Evolutionary conservation across 345 rosid species (phyloP).

Genomic region (Brassica incana): DNA sequence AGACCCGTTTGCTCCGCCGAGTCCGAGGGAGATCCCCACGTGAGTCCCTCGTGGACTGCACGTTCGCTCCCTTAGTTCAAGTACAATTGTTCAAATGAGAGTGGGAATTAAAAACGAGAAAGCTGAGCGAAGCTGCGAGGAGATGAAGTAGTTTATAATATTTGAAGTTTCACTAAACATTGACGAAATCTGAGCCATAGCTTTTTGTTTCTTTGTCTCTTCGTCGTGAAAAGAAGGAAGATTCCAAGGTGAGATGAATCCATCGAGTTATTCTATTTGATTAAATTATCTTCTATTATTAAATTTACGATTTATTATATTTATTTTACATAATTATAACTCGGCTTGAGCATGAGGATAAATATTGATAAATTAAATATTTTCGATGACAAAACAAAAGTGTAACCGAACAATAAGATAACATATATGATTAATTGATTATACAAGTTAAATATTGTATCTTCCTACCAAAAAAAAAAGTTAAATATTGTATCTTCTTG

Average conservation of each 20-base stretch:
- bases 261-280: slow-evolving; percentile 10
- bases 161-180: slow-evolving; percentile 20
- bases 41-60: slow-evolving; percentile 54
- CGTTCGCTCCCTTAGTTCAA: slow-evolving; percentile 38
- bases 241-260: slow-evolving; percentile 26
- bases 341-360: not conserved
- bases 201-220: slow-evolving; percentile 41
- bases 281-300: not conserved
- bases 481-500: not conserved
- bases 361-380: too few relatives aligned
- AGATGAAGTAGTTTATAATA: slow-evolving; percentile 1
- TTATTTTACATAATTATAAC: not conserved
- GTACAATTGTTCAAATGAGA: slow-evolving; percentile 1
- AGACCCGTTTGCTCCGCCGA: slow-evolving; percentile 42
- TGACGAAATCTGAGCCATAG: slow-evolving; percentile 44
- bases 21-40: slow-evolving; percentile 49
- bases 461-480: not conserved
- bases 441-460: not conserved
- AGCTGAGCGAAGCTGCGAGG: slow-evolving; percentile 28
- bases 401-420: not conserved
- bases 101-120: slow-evolving; percentile 26
- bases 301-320: not conserved
- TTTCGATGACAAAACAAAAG: not conserved
- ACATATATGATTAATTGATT: not conserved
- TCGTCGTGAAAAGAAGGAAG: slow-evolving; percentile 40